Conservation (phyloP, 495 filamentous ascomycete genomes). For the Extremus antarcticus region DNA sequence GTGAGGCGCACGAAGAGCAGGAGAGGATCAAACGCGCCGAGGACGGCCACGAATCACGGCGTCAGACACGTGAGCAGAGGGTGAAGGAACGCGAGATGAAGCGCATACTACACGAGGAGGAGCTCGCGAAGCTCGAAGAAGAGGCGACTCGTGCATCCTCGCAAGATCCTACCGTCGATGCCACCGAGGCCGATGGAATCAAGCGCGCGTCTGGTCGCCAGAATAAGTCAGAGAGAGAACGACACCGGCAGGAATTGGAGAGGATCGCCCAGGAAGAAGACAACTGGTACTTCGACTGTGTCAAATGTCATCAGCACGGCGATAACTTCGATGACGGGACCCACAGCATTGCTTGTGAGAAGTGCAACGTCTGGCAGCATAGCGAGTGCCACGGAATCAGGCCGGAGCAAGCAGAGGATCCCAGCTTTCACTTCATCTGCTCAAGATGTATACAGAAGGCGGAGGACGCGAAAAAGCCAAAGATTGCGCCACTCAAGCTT, state of each 20-base stretch:
- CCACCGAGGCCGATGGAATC: conserved; percentile 46
- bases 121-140: conserved; percentile 65
- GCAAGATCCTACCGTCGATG: conserved; percentile 46
- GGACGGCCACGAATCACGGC: conserved; percentile 63
- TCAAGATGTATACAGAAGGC: conserved; percentile 59
- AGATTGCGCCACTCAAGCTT: conserved; percentile 60
- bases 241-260: conserved; percentile 59
- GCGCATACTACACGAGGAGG: conserved; percentile 70
- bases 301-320: conserved; percentile 74
- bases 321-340: conserved; percentile 82
- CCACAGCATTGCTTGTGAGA: conserved; percentile 89
- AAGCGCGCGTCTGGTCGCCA: conserved; percentile 67
- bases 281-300: conserved; percentile 90
- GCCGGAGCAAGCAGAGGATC: conserved; percentile 64
- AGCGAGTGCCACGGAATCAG: conserved; percentile 77
- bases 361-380: conserved; percentile 93
- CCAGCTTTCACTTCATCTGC: conserved; percentile 86
- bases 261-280: conserved; percentile 61
- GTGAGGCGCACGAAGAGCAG: conserved; percentile 54
- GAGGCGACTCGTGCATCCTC: conserved; percentile 11
- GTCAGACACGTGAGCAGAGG: conserved; percentile 75
- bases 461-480: conserved; percentile 52
- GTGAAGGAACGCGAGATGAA: conserved; percentile 72
- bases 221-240: conserved; percentile 65
- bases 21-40: conserved; percentile 60